phyloP scores from a whole-genome alignment of 2,329 filamentous ascomycete genomes.

The Alternaria postmessia region DNA sequence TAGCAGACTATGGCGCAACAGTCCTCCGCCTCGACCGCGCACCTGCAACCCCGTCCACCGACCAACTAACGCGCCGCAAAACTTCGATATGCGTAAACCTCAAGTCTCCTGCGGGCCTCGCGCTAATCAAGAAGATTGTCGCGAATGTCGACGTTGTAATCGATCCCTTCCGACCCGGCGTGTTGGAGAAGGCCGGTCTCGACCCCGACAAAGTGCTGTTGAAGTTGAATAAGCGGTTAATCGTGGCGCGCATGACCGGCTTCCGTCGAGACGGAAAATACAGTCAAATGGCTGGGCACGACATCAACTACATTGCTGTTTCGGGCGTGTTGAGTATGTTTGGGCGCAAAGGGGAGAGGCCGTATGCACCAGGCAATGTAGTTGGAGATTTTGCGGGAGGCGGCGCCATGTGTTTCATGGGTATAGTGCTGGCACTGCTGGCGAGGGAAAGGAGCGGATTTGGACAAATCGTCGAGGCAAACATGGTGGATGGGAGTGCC shows the following conservation, averaged over 20 bases:
- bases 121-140: conserved; percentile 72
- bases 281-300: conserved; percentile 87
- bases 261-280: conserved; percentile 90
- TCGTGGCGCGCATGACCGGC: conserved; percentile 87
- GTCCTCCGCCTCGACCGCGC: conserved; percentile 84
- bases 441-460: conserved; percentile 68
- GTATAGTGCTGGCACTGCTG: conserved; percentile 81
- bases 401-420: conserved; percentile 81
- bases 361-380: conserved; percentile 82
- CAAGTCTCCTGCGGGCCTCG: conserved; percentile 70
- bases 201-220: conserved; percentile 72
- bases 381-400: conserved; percentile 92
- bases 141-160: conserved; percentile 78
- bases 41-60: conserved; percentile 64
- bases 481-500: conserved; percentile 91
- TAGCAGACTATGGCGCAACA: conserved; percentile 85
- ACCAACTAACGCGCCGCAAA: conserved; percentile 83
- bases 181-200: conserved; percentile 84
- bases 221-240: conserved; percentile 73
- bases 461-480: conserved; percentile 92
- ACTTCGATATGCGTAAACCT: conserved; percentile 81
- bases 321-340: conserved; percentile 81
- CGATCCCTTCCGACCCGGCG: conserved; percentile 91
- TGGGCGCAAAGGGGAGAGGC: conserved; percentile 72
- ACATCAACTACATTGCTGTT: conserved; percentile 95